Evolutionary conservation across 192 early-diverging fungal genomes (phyloP).

Genomic region (Entophlyctis helioformis): DNA sequence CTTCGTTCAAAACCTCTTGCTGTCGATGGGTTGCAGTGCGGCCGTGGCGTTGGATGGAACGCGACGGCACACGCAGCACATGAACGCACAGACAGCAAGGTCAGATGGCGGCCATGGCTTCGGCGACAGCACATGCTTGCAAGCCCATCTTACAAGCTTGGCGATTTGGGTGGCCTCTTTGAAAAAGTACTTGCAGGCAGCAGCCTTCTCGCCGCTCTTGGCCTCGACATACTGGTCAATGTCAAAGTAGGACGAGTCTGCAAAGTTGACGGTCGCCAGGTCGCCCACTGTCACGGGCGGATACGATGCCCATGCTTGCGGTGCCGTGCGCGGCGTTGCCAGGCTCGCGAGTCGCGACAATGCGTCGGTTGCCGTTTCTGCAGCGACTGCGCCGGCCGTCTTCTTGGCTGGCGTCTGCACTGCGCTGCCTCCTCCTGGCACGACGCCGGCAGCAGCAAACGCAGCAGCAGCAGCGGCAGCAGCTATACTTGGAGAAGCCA

Average conservation of each 20-base stretch:
- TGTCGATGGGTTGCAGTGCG: not conserved
- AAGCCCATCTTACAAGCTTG: slow-evolving; percentile 9
- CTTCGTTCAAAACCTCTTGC: slow-evolving; percentile 21
- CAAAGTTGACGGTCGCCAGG: slow-evolving; percentile 18
- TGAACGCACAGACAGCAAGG: not conserved
- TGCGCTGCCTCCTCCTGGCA: too few species aligned
- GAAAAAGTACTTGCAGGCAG: slow-evolving; percentile 10
- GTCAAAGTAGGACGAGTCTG: slow-evolving; percentile 11
- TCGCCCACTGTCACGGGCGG: not conserved
- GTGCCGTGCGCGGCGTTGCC: too few species aligned
- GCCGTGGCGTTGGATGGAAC: not conserved
- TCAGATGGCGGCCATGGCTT: too few species aligned
- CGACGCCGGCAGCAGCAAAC: too few species aligned
- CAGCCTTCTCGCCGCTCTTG: slow-evolving; percentile 6
- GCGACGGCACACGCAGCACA: not conserved
- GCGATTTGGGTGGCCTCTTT: slow-evolving; percentile 20
- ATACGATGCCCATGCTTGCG: too few species aligned
- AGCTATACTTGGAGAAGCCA: too few species aligned
- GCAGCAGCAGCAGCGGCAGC: too few species aligned
- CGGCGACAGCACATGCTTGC: not conserved
- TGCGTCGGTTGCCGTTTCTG: too few species aligned
- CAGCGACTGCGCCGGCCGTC: too few species aligned
- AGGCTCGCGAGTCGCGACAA: too few species aligned
- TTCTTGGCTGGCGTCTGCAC: too few species aligned
- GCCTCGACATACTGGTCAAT: slow-evolving; percentile 9